Base-by-base conservation (phyloP, 179 eudicot genomes). In the Sideroxylon spinosum region DNA sequence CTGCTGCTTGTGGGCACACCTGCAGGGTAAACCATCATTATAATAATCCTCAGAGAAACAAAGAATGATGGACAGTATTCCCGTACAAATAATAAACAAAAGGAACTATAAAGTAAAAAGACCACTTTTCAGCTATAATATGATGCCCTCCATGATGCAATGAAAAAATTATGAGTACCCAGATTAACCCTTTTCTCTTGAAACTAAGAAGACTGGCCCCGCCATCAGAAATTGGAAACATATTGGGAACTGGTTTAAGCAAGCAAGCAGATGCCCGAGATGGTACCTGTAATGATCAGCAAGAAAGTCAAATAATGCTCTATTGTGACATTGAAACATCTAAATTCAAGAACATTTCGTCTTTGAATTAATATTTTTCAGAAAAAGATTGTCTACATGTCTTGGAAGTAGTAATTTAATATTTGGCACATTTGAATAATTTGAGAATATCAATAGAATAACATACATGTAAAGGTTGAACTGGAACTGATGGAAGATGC, bases 1-100 rank as follows among this genome's bases (percentile, higher is more conserved):
- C 98, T 48, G 97, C 93, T 66, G 84, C 90, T 84, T 95, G 97
- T 49, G 98, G 90, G 83, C 92, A 90, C 74, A 93, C 90, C 98
- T 95, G 89, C 74, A 50, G 82, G 72, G 84, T 81, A 68, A 61
- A 80, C 29, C 70, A 75, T 29, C 74, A 71, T 29, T n/a, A 49
- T 79, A 73, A 53, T 29, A 66, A 20, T 78, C 59, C 44, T 26
- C 37, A 14, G 56, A 72, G 11, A 46, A 65, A 23, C 9, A 6
- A 37, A 66, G 60, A 26, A 6, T 72, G 73, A 59, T 37, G 46
- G 20, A 71, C 28, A 53, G 3, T 29, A 22, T 66, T 57, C 50
- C 23, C 16, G 71, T 23, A 73, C 0, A 64, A 56, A 56, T 23
- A 46, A 73, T 44, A 32, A 32, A 9, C 25, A 53, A 50, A 50